Evolutionary conservation across 306 rosid species (phyloP), one percentile per base, ranked within the genome.

Genomic region (Corylus avellana): DNA sequence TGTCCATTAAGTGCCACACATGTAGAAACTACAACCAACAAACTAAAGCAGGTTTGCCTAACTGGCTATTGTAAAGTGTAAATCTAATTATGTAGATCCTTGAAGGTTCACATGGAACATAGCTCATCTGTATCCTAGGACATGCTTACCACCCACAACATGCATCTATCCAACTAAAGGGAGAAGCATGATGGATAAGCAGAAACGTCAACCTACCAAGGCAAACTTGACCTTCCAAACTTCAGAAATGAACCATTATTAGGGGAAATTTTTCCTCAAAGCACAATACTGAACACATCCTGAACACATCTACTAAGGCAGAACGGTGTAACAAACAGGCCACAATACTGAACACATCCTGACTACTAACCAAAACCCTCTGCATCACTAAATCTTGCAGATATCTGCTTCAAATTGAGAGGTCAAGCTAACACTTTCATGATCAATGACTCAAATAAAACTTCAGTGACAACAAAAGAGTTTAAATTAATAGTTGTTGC

Each of bases 1-100:
- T 61, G 53, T 56, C 29, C 29, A n/a, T 57, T 46, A 73, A 70
- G 78, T 81, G 73, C 71, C 61, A 42, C 51, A 58, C 27, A 55
- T 49, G 29, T 66, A 55, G 59, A 32, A 66, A 72, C 53, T 54
- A 72, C 29, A 49, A 51, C 75, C 29, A 47, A 22, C 37, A 51
- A 80, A 77, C 17, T 61, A 59, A 56, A 69, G 57, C 74, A 80
- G 74, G 57, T 29, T 42, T 54, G n/a, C 46, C 48, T 16, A 73
- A 74, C 73, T 47, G 8, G 4, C 49, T 66, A 44, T 47, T 3
- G 61, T 73, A 39, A 68, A 68, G 29, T 42, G 4, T 9, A 44
- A 44, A 68, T 8, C 53, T 67, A 44, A 67, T 67, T 27, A 11
- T 4, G 39, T 67, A 44, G 22, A 77, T 14, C 68, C 67, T 56